These are phyloP conservation scores for Botrytis medusae DNA, from an alignment of 2,329 filamentous ascomycete genomes.

Conservation along the genomic window DNA sequence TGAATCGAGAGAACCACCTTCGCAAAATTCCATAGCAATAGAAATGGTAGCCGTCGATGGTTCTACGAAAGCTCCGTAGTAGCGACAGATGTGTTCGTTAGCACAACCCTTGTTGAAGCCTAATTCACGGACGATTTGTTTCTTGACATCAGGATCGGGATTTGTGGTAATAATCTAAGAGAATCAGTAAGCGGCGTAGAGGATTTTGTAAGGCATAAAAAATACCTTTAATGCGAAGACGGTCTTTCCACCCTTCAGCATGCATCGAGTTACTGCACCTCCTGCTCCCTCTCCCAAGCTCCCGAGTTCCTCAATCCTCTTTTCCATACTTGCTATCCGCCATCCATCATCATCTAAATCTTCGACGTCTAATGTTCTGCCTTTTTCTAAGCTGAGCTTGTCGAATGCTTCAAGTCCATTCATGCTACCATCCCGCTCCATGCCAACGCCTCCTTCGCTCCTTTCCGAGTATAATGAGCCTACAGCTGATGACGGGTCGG, in stretches of 20 bases:
- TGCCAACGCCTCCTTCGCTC: slow-evolving; percentile 70
- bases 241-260: slow-evolving; percentile 86
- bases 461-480: slow-evolving; percentile 80
- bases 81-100: slow-evolving; percentile 93
- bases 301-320: slow-evolving; percentile 83
- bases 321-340: slow-evolving; percentile 87
- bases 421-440: slow-evolving; percentile 81
- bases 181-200: slow-evolving; percentile 12
- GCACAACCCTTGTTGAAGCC: slow-evolving; percentile 98
- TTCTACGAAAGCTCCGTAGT: slow-evolving; percentile 96
- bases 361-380: slow-evolving; percentile 83
- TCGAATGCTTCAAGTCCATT: slow-evolving; percentile 76
- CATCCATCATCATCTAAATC: slow-evolving; percentile 94
- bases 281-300: slow-evolving; percentile 92
- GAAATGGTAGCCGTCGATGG: slow-evolving; percentile 95
- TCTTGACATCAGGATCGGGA: slow-evolving; percentile 96
- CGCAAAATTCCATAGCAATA: slow-evolving; percentile 99
- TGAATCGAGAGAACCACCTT: slow-evolving; percentile 91
- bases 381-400: slow-evolving; percentile 77
- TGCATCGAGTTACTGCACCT: slow-evolving; percentile 89
- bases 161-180: slow-evolving; percentile 92
- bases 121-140: slow-evolving; percentile 93
- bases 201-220: slow-evolving; percentile 20
- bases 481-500: slow-evolving; percentile 85
- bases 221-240: slow-evolving; percentile 92